phyloP scores from a whole-genome alignment of 768 basidiomycete species.

The Rhodotorula paludigena region DNA sequence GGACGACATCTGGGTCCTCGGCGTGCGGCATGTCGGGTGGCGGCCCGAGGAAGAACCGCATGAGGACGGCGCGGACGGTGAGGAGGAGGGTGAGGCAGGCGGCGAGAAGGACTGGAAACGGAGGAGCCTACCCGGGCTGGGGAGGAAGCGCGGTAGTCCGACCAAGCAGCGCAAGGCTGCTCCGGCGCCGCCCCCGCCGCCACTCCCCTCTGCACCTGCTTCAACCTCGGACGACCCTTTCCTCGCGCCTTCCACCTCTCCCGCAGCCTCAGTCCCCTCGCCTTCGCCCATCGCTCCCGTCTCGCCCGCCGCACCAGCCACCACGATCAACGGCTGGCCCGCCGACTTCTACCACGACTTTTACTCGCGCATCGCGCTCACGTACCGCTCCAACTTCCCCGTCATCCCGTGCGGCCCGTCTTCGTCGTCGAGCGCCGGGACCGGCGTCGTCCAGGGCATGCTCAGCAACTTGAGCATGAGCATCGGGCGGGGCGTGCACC shows the following conservation, averaged over 20 bases:
- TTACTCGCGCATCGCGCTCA: conserved; percentile 79
- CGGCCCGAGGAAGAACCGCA: no score
- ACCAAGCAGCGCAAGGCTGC: conserved; percentile 14
- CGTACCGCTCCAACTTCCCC: conserved; percentile 80
- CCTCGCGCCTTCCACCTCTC: no score
- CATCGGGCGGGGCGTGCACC: conserved; percentile 62
- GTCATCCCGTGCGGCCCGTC: conserved; percentile 59
- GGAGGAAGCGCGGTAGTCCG: conserved; percentile 17
- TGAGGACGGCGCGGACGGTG: conserved; percentile 26
- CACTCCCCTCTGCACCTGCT: not conserved
- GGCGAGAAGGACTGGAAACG: not conserved
- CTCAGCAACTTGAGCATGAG: conserved; percentile 26
- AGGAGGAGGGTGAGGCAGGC: not conserved
- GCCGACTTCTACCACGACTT: conserved; percentile 83
- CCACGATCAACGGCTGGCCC: conserved; percentile 56
- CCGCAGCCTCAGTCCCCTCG: no score
- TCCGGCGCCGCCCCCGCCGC: not conserved
- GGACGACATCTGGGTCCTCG: conserved; percentile 85
- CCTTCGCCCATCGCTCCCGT: conserved; percentile 30
- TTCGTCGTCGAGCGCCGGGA: conserved; percentile 40
- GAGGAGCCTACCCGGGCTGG: not conserved
- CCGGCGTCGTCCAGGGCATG: conserved; percentile 48
- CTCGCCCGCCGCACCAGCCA: conserved; percentile 12
- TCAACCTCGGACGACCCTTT: conserved; percentile 25
- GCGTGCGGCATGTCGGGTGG: conserved; percentile 75